Evolutionary conservation across 2,329 filamentous ascomycete species (phyloP).

Genomic region (Trichoderma gracile): DNA sequence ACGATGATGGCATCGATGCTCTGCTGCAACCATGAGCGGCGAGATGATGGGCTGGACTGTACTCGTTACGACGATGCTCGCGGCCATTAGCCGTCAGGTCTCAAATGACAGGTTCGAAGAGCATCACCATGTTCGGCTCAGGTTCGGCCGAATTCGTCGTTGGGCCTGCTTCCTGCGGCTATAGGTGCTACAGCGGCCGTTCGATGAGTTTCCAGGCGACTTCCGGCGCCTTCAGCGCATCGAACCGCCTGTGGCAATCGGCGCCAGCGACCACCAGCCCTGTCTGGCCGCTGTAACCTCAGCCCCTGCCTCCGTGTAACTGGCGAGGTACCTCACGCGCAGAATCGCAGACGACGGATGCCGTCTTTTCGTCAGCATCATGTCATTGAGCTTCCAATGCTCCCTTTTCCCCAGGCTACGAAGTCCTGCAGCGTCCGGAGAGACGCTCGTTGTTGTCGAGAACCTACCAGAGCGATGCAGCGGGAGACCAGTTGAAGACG

Average conservation of each 20-base stretch:
- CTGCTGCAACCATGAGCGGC: too few relatives aligned
- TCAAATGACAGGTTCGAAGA: neutral
- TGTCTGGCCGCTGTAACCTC: neutral
- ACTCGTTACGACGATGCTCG: too few relatives aligned
- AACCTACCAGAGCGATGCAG: neutral
- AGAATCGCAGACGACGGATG: slow-evolving; percentile 13
- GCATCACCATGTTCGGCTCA: neutral
- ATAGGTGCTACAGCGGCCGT: neutral
- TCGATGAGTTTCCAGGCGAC: neutral
- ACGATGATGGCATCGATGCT: neutral
- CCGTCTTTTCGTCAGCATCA: slow-evolving; percentile 20
- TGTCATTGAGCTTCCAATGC: slow-evolving; percentile 7
- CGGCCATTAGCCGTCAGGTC: too few relatives aligned
- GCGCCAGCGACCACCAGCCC: neutral
- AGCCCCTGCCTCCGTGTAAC: slow-evolving; percentile 7
- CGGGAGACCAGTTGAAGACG: too few relatives aligned
- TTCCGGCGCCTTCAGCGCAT: slow-evolving; percentile 5
- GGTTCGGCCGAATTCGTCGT: slow-evolving; percentile 1
- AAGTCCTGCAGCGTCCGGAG: neutral
- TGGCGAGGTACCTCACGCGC: slow-evolving; percentile 11
- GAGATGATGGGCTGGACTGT: too few relatives aligned
- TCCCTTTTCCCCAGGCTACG: too few relatives aligned
- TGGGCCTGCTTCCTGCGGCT: neutral
- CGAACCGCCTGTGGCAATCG: neutral
- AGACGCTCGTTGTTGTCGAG: neutral